phyloP scores from a whole-genome alignment of 495 filamentous ascomycete species.

The Aspergillus panamensis region DNA sequence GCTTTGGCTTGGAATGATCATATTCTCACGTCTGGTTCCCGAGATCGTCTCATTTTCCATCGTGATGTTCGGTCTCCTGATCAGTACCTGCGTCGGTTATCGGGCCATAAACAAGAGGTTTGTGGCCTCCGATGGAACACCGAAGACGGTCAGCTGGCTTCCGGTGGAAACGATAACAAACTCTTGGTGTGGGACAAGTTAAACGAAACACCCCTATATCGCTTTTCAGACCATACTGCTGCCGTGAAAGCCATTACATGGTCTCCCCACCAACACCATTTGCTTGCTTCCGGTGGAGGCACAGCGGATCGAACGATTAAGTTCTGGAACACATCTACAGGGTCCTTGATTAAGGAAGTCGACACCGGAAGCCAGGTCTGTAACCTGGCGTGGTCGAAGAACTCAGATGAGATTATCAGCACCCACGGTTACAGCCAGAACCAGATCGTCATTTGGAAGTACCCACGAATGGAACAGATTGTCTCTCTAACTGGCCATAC shows the following conservation, averaged over 20 bases:
- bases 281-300: slow-evolving; percentile 93
- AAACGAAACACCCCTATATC: slow-evolving; percentile 79
- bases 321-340: slow-evolving; percentile 91
- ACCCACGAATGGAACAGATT: slow-evolving; percentile 94
- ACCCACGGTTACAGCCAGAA: slow-evolving; percentile 98
- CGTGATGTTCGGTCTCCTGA: slow-evolving; percentile 93
- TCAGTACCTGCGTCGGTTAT: slow-evolving; percentile 76
- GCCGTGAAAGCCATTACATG: slow-evolving; percentile 99
- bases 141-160: slow-evolving; percentile 91
- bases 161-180: slow-evolving; percentile 97
- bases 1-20: slow-evolving; percentile 97
- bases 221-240: slow-evolving; percentile 88
- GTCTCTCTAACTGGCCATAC: slow-evolving; percentile 94
- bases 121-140: slow-evolving; percentile 98
- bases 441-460: slow-evolving; percentile 98
- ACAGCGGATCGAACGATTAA: slow-evolving; percentile 95
- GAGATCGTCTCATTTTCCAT: slow-evolving; percentile 90
- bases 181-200: slow-evolving; percentile 97
- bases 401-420: slow-evolving; percentile 92
- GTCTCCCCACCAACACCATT: slow-evolving; percentile 91
- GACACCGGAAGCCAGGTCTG: slow-evolving; percentile 97
- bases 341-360: slow-evolving; percentile 72
- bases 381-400: slow-evolving; percentile 93
- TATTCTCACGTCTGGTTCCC: slow-evolving; percentile 90
- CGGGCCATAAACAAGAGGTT: slow-evolving; percentile 95